Evolutionary conservation across 495 filamentous ascomycete species (phyloP).

Genomic region (Trichoderma reesei): DNA sequence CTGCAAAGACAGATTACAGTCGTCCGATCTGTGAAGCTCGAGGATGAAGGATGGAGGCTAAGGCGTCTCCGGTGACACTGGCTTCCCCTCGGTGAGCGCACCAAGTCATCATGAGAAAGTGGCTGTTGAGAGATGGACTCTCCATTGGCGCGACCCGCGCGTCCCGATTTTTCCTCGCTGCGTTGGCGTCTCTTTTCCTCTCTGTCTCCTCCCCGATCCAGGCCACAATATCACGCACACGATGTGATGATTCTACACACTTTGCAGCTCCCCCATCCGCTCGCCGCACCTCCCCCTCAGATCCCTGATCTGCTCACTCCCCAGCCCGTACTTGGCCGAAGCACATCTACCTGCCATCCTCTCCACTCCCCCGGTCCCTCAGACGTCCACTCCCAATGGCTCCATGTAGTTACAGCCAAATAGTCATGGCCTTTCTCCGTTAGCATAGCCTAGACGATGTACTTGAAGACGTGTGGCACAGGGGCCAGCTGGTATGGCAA

Average conservation of each 20-base stretch:
- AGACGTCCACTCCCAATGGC: not conserved
- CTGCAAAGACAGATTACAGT: not conserved
- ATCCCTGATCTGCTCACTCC: not conserved
- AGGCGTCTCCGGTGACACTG: not conserved
- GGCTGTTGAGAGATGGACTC: not conserved
- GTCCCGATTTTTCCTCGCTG: not conserved
- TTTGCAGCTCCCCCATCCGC: not conserved
- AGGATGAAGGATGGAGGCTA: no score
- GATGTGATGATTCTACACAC: not conserved
- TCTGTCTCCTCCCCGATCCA: not conserved
- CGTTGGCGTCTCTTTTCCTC: not conserved
- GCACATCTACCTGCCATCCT: not conserved
- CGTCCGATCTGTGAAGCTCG: not conserved
- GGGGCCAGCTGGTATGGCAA: not conserved
- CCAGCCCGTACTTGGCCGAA: not conserved
- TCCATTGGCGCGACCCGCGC: not conserved
- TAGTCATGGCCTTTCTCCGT: not conserved
- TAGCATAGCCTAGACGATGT: no score
- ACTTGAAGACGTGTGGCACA: not conserved
- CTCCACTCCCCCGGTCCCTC: not conserved
- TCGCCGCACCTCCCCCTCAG: not conserved
- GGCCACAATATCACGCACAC: not conserved
- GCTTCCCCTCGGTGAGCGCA: not conserved
- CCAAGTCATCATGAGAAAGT: not conserved
- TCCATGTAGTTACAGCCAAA: no score